Evolutionary conservation across 805 yeast species (phyloP).

Genomic region (Candida verbasci): DNA sequence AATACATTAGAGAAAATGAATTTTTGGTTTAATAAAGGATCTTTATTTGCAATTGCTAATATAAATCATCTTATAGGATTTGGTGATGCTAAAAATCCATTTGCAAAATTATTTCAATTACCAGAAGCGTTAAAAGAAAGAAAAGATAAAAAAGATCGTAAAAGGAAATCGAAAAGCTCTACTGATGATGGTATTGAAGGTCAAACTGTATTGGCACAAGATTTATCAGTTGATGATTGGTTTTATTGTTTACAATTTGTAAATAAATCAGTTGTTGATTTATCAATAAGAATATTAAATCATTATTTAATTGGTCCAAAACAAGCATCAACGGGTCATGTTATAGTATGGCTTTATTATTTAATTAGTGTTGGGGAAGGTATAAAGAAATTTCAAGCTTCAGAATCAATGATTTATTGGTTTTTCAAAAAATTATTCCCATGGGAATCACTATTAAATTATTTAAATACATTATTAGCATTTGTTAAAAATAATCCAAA

Average conservation of each 20-base stretch:
- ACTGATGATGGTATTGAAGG: constrained; percentile 22
- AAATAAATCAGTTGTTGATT: constrained; percentile 61
- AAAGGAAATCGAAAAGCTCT: constrained; percentile 38
- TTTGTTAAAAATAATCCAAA: constrained; percentile 21
- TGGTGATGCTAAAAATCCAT: constrained; percentile 72
- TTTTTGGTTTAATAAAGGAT: constrained; percentile 74
- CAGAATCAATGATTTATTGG: constrained; percentile 46
- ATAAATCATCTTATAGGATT: constrained; percentile 72
- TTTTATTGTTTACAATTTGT: constrained; percentile 49
- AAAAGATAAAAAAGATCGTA: constrained; percentile 66
- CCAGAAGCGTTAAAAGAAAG: constrained; percentile 71
- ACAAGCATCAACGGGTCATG: constrained; percentile 66
- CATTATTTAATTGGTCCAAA: constrained; percentile 70
- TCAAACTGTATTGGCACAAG: constrained; percentile 28
- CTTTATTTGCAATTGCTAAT: constrained; percentile 72
- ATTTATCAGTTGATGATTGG: constrained; percentile 46
- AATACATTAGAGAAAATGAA: constrained; percentile 47
- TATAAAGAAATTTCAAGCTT: constrained; percentile 38
- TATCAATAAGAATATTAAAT: constrained; percentile 63
- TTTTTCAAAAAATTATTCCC: constrained; percentile 58
- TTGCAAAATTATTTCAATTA: constrained; percentile 67
- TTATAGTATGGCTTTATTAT: constrained; percentile 74
- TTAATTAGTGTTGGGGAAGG: constrained; percentile 61
- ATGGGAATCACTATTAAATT: constrained; percentile 61
- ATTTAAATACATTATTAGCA: constrained; percentile 54